Base-by-base conservation (phyloP, 2,329 filamentous ascomycete genomes). In the Claviceps digitariae region DNA sequence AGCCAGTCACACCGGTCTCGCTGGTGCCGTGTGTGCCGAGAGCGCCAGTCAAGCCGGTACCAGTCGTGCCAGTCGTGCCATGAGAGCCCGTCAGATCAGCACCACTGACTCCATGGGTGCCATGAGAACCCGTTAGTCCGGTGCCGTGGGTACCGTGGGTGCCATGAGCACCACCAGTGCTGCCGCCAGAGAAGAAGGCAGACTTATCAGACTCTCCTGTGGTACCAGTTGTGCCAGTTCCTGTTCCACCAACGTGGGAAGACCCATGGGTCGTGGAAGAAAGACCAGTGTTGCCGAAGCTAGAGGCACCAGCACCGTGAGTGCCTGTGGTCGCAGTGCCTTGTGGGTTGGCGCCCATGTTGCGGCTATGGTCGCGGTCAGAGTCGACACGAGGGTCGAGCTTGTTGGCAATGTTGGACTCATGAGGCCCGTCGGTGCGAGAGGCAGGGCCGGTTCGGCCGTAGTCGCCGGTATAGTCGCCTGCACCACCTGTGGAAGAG, bases 361-460 rank as follows among this genome's bases (percentile, higher is more conserved):
- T 70, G 52, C 61, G 61, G 59, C 64, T 66, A 47, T 68, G 64
- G 52, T 74, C 73, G 15, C 74, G 67, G 59, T 81, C 75, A 4
- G 73, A 76, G 61, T 81, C 77, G 51, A 78, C 68, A n/a, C 75
- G 67, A 21, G 77, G 76, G 57, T 81, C 78, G 2, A 63, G 45
- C 60, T 77, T 77, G 69, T 81, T 81, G 23, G 67, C 58, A 17
- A 72, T 10, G 55, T 74, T 69, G 2, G 70, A 72, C 54, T 59
- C 60, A 63, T 80, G 75, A 45, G 76, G 76, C 0, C 77, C 76
- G 2, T 65, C 66, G 8, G 66, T 68, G 43, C 55, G 58, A 27
- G 59, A 55, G 17, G 65, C 64, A 23, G 62, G 60, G 20, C 63
- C 63, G 2, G 61, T 59, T 21, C 63, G 63, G 3, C 56, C 56